Evolutionary conservation across 768 basidiomycete species (phyloP).

Genomic region (Sporobolomyces pararoseus): DNA sequence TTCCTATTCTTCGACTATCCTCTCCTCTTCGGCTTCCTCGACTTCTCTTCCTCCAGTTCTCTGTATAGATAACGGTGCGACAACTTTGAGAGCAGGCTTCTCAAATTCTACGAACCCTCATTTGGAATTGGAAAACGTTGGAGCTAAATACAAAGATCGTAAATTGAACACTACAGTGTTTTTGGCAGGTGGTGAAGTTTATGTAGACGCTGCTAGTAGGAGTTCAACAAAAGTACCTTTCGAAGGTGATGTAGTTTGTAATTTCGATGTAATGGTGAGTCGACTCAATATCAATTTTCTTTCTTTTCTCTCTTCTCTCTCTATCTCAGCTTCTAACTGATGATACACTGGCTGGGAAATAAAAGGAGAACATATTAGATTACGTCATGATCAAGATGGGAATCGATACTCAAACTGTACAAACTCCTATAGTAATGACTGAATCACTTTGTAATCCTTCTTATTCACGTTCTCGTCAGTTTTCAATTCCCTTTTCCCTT

Average conservation of each 20-base stretch:
- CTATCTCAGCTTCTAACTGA: slow-evolving; percentile 42
- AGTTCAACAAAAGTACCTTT: slow-evolving; percentile 75
- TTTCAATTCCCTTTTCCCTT: not conserved
- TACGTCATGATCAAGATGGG: slow-evolving; percentile 83
- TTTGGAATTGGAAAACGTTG: slow-evolving; percentile 40
- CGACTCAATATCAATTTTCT: slow-evolving; percentile 38
- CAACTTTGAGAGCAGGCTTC: slow-evolving; percentile 46
- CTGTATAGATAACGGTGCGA: slow-evolving; percentile 65
- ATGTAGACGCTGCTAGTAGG: slow-evolving; percentile 77
- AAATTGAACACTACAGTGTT: slow-evolving; percentile 74
- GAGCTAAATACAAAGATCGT: slow-evolving; percentile 81
- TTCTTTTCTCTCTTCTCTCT: slow-evolving; percentile 27
- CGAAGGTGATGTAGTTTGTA: slow-evolving; percentile 89
- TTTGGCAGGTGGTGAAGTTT: slow-evolving; percentile 82
- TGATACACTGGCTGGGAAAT: slow-evolving; percentile 6
- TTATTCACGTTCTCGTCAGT: slow-evolving; percentile 79
- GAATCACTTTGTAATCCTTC: slow-evolving; percentile 83
- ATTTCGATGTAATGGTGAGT: slow-evolving; percentile 82
- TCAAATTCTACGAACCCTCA: slow-evolving; percentile 20
- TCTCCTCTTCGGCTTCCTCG: not conserved
- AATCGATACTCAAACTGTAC: slow-evolving; percentile 66
- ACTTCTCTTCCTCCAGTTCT: slow-evolving; percentile 59
- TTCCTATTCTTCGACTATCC: not conserved
- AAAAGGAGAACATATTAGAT: slow-evolving; percentile 89
- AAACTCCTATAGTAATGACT: slow-evolving; percentile 89